phyloP scores from a whole-genome alignment of 2,329 filamentous ascomycete genomes.

The Claviceps fusiformis region DNA sequence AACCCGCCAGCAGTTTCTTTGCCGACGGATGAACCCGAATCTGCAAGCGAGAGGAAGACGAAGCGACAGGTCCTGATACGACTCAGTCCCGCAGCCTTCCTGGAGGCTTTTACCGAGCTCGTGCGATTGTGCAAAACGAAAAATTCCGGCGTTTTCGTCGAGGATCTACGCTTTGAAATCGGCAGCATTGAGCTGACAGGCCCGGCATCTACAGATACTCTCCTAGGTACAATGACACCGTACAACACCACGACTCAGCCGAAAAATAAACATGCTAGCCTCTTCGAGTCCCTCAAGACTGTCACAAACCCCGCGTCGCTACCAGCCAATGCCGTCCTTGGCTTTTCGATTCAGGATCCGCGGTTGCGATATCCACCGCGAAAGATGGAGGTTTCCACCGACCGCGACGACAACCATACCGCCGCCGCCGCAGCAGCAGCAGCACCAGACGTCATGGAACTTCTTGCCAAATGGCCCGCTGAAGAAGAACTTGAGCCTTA shows the following conservation, averaged over 20 bases:
- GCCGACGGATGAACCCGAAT: slow-evolving; percentile 11
- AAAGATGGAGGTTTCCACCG: slow-evolving; percentile 29
- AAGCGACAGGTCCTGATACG: slow-evolving; percentile 49
- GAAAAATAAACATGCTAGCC: slow-evolving; percentile 26
- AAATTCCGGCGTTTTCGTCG: slow-evolving; percentile 47
- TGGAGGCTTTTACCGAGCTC: slow-evolving; percentile 53
- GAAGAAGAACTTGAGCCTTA: slow-evolving; percentile 35
- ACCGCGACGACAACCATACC: slow-evolving; percentile 12
- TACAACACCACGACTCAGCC: slow-evolving; percentile 22
- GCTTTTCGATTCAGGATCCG: slow-evolving; percentile 66
- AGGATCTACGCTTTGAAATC: slow-evolving; percentile 57
- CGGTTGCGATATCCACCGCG: slow-evolving; percentile 65
- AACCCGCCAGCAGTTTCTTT: slow-evolving; percentile 30
- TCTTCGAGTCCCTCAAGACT: slow-evolving; percentile 38
- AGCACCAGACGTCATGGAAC: slow-evolving; percentile 36
- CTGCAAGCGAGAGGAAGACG: slow-evolving; percentile 11
- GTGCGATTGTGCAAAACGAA: slow-evolving; percentile 43
- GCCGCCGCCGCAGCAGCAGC: slow-evolving; percentile 7
- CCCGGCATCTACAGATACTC: slow-evolving; percentile 66
- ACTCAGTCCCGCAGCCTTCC: slow-evolving; percentile 70
- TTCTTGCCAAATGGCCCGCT: slow-evolving; percentile 53
- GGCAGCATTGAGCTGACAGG: slow-evolving; percentile 44
- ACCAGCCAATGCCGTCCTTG: slow-evolving; percentile 55
- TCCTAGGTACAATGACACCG: slow-evolving; percentile 54
- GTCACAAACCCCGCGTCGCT: slow-evolving; percentile 57